Evolutionary conservation across 2,329 filamentous ascomycete genomes (phyloP), one percentile per base, ranked within the genome.

Genomic region (Endocalyx cinctus): DNA sequence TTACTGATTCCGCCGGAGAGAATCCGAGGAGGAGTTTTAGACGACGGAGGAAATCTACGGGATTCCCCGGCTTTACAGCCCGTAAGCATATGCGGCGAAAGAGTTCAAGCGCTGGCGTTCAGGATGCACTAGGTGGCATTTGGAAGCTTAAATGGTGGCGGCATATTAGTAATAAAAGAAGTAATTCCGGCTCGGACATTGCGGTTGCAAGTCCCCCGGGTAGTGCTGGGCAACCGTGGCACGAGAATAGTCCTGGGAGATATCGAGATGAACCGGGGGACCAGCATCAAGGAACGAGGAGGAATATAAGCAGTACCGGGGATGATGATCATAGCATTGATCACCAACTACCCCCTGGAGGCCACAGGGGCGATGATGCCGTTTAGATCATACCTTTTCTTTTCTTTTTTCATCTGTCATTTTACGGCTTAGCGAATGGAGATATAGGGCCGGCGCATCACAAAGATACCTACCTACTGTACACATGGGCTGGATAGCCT

Each of bases 1-100:
- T 52, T 19, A 33, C 34, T 23, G 50, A 44, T 18, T 34, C 38
- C 29, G 31, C 33, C 11, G 48, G 30, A 7, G 44, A 50, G 12
- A 45, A 36, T 13, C 50, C 50, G 41, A 50, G 47, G 34, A 56
- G 42, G 34, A 47, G 38, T 11, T 60, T 50, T 41, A 64, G 70
- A 11, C 60, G 69, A 18, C 59, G 77, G 27, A 62, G 77, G 44
- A 75, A 70, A 46, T 79, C 75, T 12, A 79, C 74, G 0, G 77
- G 77, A 0, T 81, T 82, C 40, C 75, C 74, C 0, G 74, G 77
- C 0, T 77, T 81, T 35, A 73, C 68, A 5, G 74, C 77, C 5
- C 63, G 75, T 25, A 63, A 63, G 29, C 42, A 43, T 20, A 57
- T 62, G 20, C 52, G 61, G 13, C 52, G 61, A 28, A 62, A 59